These are phyloP conservation scores for Lanmaoa pseudosensibilis DNA, from an alignment of 768 basidiomycete genomes.

Conservation along the genomic window DNA sequence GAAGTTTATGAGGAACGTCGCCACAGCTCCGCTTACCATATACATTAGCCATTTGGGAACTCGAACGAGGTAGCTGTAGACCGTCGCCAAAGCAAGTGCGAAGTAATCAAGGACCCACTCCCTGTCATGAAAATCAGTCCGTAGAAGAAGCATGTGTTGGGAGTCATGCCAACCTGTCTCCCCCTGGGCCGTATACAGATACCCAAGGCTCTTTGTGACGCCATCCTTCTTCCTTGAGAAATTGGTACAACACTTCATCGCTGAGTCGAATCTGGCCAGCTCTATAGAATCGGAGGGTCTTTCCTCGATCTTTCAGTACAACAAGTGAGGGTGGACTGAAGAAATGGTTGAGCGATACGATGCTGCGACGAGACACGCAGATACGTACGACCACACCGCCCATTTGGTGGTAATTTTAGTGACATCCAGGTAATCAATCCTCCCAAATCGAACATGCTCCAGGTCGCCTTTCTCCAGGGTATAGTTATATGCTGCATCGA, in stretches of 20 bases:
- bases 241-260: conserved; percentile 60
- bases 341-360: neutral
- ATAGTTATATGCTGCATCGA: conserved; percentile 73
- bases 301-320: conserved; percentile 67
- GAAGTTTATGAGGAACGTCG: conserved; percentile 64
- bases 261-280: conserved; percentile 60
- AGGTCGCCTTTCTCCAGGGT: conserved; percentile 59
- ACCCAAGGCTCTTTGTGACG: conserved; percentile 66
- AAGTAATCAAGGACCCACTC: conserved; percentile 67
- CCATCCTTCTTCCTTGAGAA: conserved; percentile 66
- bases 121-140: conserved; percentile 37
- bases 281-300: conserved; percentile 78
- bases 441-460: conserved; percentile 74
- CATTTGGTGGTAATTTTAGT: conserved; percentile 83
- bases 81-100: conserved; percentile 46
- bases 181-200: conserved; percentile 71
- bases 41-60: conserved; percentile 77
- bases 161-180: conserved; percentile 52
- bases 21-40: conserved; percentile 61
- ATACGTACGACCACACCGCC: conserved; percentile 76
- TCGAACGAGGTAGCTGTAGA: conserved; percentile 51
- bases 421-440: conserved; percentile 86
- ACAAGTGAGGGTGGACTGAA: conserved; percentile 76
- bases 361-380: neutral
- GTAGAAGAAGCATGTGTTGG: neutral